Base-by-base conservation (phyloP, 2,329 filamentous ascomycete species). In the Botryotinia calthae region DNA sequence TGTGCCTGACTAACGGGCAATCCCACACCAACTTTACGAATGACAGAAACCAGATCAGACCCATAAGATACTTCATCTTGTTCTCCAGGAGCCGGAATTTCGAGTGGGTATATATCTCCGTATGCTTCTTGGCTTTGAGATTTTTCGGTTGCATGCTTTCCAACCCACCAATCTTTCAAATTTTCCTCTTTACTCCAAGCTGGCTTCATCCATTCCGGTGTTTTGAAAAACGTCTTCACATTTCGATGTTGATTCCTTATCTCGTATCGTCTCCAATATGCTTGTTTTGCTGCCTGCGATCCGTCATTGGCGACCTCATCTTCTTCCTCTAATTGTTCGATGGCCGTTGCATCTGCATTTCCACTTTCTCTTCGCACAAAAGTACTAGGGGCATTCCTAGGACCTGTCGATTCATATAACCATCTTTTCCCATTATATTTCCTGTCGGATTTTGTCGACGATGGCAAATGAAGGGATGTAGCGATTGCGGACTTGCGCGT, bases 51-150 rank as follows among this genome's bases (percentile, higher is more conserved):
- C 65, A 68, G 54, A 37, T 68, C 65, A 42, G 65, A 68, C 14
- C 14, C n/a, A 56, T 68, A 37, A 12, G 65, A 56, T 25, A 20
- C 18, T 58, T 18, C 18, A 42, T 44, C 2, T 42, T 31, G 20
- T 44, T 56, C 16, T 7, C n/a, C 40, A 6, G n/a, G 8, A 10
- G 48, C 16, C n/a, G 48, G 48, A 25, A 68, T 56, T 44, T 68
- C 65, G 10, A 68, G n/a, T 56, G 65, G 65, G 40, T 68, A 68
- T 7, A 68, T 44, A 58, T 68, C 65, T 68, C 65, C 65, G 22
- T 68, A 68, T 22, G 65, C 65, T 56, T 68, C 65, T 68, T 68
- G 65, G 18, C 65, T 42, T 56, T 68, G 65, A 18, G 65, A 68
- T 68, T 68, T 68, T n/a, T 68, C 48, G 1, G 65, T 68, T 3